Evolutionary conservation across 257 asterid genomes (phyloP).

Genomic region (Nicotiana attenuata): DNA sequence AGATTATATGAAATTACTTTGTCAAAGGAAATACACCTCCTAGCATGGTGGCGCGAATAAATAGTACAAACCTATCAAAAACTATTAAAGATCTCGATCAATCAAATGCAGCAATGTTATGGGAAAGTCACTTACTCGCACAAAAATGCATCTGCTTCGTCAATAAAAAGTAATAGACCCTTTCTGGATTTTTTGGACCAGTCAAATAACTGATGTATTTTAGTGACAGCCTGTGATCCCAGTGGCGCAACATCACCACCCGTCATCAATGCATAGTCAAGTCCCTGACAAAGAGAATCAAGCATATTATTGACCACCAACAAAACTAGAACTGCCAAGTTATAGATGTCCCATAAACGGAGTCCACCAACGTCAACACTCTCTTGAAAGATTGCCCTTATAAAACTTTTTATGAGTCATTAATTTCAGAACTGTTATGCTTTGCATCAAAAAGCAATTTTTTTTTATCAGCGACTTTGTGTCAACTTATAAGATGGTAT

Average conservation of each 20-base stretch:
- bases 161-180: conserved; percentile 90
- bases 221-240: conserved; percentile 95
- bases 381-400: neutral
- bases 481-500: neutral
- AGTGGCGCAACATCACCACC: conserved; percentile 98
- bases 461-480: neutral
- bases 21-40: neutral
- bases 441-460: neutral
- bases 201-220: conserved; percentile 92
- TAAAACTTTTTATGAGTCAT: neutral
- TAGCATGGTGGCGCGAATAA: neutral
- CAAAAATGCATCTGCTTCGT: conserved; percentile 97
- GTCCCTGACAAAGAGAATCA: conserved; percentile 56
- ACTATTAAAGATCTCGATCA: neutral
- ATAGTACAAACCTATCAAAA: neutral
- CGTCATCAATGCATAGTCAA: conserved; percentile 95
- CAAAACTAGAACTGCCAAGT: neutral
- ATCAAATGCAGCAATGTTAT: neutral
- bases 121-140: conserved; percentile 73
- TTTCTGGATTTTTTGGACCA: conserved; percentile 88
- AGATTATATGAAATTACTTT: neutral
- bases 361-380: neutral
- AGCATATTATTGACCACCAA: conserved; percentile 6
- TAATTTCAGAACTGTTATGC: neutral
- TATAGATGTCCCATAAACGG: neutral